Percentiles rank a stretch among this genome's conserved stretches.
These are phyloP conservation scores for Kwoniella pini DNA, from an alignment of 768 basidiomycete genomes.

Conservation along the genomic window DNA sequence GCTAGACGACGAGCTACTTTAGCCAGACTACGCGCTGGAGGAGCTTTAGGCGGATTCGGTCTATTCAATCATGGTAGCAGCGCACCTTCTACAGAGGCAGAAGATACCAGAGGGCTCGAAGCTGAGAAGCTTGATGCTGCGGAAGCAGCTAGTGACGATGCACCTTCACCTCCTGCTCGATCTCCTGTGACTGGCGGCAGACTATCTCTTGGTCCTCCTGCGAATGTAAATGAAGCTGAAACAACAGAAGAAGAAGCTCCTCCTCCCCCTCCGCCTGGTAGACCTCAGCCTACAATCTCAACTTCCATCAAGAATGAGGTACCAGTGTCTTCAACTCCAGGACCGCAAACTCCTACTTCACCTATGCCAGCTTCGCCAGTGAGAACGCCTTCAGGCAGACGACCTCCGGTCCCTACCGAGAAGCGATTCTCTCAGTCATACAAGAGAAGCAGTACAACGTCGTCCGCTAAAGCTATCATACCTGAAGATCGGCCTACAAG, in stretches of 20 bases:
- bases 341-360: slow-evolving; percentile 11
- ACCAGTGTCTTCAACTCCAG: not conserved
- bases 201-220: slow-evolving; percentile 43
- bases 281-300: slow-evolving; percentile 16
- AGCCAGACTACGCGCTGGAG: slow-evolving; percentile 62
- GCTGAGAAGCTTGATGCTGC: slow-evolving; percentile 53
- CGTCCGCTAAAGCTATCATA: not conserved
- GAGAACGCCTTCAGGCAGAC: slow-evolving; percentile 23
- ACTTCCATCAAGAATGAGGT: not conserved
- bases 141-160: slow-evolving; percentile 34
- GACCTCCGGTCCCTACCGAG: slow-evolving; percentile 32
- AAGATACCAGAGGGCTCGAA: slow-evolving; percentile 25
- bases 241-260: slow-evolving; percentile 20
- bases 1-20: slow-evolving; percentile 63
- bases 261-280: slow-evolving; percentile 37
- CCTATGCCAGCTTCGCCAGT: slow-evolving; percentile 17
- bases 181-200: slow-evolving; percentile 46
- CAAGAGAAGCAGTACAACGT: slow-evolving; percentile 6
- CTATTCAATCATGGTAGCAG: slow-evolving; percentile 57
- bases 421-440: slow-evolving; percentile 22
- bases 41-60: slow-evolving; percentile 62
- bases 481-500: slow-evolving; percentile 3
- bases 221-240: slow-evolving; percentile 4
- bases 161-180: slow-evolving; percentile 29
- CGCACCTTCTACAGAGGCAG: slow-evolving; percentile 12